Evolutionary conservation across 495 filamentous ascomycete genomes (phyloP), one percentile per base, ranked within the genome.

Genomic region (Clohesyomyces aquaticus): DNA sequence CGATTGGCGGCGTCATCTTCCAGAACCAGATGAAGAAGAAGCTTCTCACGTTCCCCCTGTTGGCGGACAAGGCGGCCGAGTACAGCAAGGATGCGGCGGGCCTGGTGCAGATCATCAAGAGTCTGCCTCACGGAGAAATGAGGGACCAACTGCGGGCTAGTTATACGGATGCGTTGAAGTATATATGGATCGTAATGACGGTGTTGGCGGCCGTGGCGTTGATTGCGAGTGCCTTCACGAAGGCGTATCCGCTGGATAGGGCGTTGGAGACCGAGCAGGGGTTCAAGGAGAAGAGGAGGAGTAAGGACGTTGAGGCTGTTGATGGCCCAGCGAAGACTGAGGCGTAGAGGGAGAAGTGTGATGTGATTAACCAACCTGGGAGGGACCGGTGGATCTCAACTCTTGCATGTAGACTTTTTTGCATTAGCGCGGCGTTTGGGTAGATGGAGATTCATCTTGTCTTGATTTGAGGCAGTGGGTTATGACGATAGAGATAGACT

Each of bases 1-100:
- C 85, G 14, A 75, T 88, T 23, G 81, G 83, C 11, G 84, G 83
- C 14, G 77, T 81, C 3, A 75, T 85, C 4, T 83, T 88, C 65
- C 80, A 88, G 65, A 87, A 85, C 61, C 71, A 78, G 56, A 81
- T 83, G 73, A 75, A 73, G 54, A 63, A 69, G 46, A 78, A 81
- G 67, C 73, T 84, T 9, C 49, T 67, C 14, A 53, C 53, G 18
- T 73, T 66, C 45, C 71, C 76, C 10, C 59, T 67, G 16, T 63
- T 76, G 16, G 74, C 72, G 2, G 53, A 60, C 25, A 67, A 61
- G 45, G 74, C 55, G 42, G 69, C 47, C 29, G 77, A 68, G 74
- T 80, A 41, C 59, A 79, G 79, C 3, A 70, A 74, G 41, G 71
- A 83, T 26, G 76, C 81, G 1, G 78, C 80, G 42, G 78, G 73